Base-by-base conservation (phyloP, 1,284 basidiomycete genomes). In the Phlebopus sp. region DNA sequence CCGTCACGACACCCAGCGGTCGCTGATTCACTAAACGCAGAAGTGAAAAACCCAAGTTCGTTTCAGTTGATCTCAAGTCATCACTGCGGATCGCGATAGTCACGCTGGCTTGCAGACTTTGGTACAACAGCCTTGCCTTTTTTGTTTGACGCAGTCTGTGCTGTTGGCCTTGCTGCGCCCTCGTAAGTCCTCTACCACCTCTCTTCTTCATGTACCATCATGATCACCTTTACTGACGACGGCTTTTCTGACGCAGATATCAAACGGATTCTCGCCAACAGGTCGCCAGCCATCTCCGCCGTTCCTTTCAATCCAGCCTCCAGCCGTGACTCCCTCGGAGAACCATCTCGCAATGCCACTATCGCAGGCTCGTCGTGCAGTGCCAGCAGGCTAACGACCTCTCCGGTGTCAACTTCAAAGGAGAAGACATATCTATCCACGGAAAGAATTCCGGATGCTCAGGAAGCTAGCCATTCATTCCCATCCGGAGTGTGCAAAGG, bases 221-320 rank as follows among this genome's bases (percentile, higher is more conserved):
- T 68, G 62, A 64, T 62, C 49, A 59, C 34, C 44, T 37, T n/a
- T 14, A 43, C 42, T 15, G 34, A 49, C 23, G 15, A 45, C 23
- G 41, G 35, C 7, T 34, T 59, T 31, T 44, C 44, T 23, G 49
- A 45, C 27, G 15, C 36, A 43, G 59, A 49, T 17, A 35, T 48
- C 30, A 46, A 40, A 44, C 45, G 42, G n/a, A 32, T 42, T 17
- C 14, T 42, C 30, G n/a, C 21, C 5, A 35, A 27, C 23, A 17
- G 17, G 31, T 45, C 46, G 7, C 41, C 34, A 8, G 13, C 18
- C 37, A 13, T 21, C 25, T 35, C 38, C 10, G 36, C 27, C 25
- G 40, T 14, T 11, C 17, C 44, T 41, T 30, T 44, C 37, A 45
- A 18, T 1, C 23, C 25, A n/a, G n/a, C n/a, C n/a, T 18, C 31